Conservation (phyloP, 345 rosid genomes). For the thale cress (Arabidopsis thaliana) region TAIR10.1 NC_003074.8:1284001-1284500, state of each 20-base stretch:
- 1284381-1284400: constrained; percentile 3
- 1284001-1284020: no score
- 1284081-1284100: constrained; percentile 60
- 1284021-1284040: background rate
- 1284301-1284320: background rate
- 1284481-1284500: constrained; percentile 1
- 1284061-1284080: constrained; percentile 42
- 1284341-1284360: constrained; percentile 6
- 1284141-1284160: constrained; percentile 35
- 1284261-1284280: background rate
- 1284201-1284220: constrained; percentile 15
- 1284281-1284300: background rate
- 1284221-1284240: background rate
- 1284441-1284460: constrained; percentile 15
- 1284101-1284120: constrained; percentile 56
- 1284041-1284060: background rate
- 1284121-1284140: constrained; percentile 57
- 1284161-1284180: constrained; percentile 24
- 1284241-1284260: background rate
- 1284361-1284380: constrained; percentile 25
- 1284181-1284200: constrained; percentile 5
- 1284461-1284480: constrained; percentile 20
- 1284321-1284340: background rate
- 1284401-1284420: constrained; percentile 27
- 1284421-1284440: constrained; percentile 10